Base-by-base conservation (phyloP, 345 rosid species). In the Crucihimalaya himalaica region DNA sequence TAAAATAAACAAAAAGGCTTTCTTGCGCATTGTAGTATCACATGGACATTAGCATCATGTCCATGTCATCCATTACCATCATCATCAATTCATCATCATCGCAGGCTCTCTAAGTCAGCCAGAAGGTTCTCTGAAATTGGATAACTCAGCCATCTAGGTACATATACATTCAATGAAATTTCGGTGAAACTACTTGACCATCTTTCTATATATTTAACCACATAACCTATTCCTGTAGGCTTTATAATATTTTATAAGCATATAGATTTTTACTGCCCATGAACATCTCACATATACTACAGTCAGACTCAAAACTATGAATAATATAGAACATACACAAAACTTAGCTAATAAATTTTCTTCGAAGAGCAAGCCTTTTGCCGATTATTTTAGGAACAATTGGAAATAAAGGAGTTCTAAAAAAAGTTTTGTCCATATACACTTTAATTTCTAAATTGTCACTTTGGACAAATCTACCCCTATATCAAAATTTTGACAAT, bases 31-130 rank as follows among this genome's bases (percentile, higher is more conserved):
- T 27, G 28, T 52, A 46, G 10, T 50, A 47, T 51, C 71, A 66
- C 58, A 14, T 65, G 70, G 70, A 32, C 5, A 29, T 9, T 29
- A 16, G 43, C 3, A 29, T 70, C 56, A 69, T 31, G 25, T 7
- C 14, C 20, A 54, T 14, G 15, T 43, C 72, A 68, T 64, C 51
- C 52, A 27, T 64, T 19, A 19, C 8, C 25, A 63, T 43, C 68
- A 51, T 66, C 59, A 23, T 46, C 14, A n/a, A n/a, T n/a, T n/a
- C 25, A 63, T 43, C 68, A 51, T 66, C 59, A 23, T 46, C 14
- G 15, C 6, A n/a, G 50, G 20, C 50, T n/a, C 31, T 48, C 1
- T 25, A 45, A 19, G 46, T 20, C 23, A 55, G 40, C 32, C 9
- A 55, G 21, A 69, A 56, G 21, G 45, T 58, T 70, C 34, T 45